Percentiles rank a stretch among this genome's conserved stretches.
phyloP scores from a whole-genome alignment of 2,329 filamentous ascomycete genomes.

The Sclerotinia subarctica region DNA sequence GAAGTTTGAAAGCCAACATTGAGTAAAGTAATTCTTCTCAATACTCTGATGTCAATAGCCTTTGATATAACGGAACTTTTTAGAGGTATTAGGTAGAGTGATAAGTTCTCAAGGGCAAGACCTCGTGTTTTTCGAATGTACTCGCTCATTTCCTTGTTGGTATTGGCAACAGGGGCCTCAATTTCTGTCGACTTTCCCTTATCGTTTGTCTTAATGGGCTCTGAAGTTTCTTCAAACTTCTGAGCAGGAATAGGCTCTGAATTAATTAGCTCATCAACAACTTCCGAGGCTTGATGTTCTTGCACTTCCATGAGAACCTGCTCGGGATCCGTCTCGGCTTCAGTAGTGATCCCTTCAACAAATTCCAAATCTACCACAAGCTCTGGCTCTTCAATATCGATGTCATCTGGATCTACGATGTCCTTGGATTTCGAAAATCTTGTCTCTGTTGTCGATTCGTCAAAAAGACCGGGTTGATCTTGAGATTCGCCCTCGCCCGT shows the following conservation, averaged over 20 bases:
- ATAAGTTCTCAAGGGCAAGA: slow-evolving; percentile 52
- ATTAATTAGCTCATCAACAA: background rate
- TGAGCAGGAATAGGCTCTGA: background rate
- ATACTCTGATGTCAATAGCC: slow-evolving; percentile 54
- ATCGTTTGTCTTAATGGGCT: background rate
- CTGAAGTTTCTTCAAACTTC: background rate
- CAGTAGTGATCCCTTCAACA: background rate
- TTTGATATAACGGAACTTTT: slow-evolving; percentile 55
- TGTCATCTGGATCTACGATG: slow-evolving; percentile 39
- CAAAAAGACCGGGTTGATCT: slow-evolving; percentile 31
- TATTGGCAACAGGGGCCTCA: background rate
- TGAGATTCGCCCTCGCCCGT: slow-evolving; percentile 18
- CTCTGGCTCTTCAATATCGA: slow-evolving; percentile 36
- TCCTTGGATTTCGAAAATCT: slow-evolving; percentile 22
- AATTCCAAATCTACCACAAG: slow-evolving; percentile 28
- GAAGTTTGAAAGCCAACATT: slow-evolving; percentile 60
- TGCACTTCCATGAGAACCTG: background rate
- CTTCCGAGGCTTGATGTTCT: background rate
- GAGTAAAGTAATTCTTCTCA: slow-evolving; percentile 58
- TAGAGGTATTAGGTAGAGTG: slow-evolving; percentile 57
- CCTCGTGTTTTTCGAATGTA: slow-evolving; percentile 59
- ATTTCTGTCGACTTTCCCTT: background rate
- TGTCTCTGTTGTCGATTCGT: slow-evolving; percentile 25
- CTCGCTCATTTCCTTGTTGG: slow-evolving; percentile 39
- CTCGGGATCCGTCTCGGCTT: background rate